Conservation (phyloP, 225 moss, liverwort and hornwort species). For the Sphagnum tenellum region DNA sequence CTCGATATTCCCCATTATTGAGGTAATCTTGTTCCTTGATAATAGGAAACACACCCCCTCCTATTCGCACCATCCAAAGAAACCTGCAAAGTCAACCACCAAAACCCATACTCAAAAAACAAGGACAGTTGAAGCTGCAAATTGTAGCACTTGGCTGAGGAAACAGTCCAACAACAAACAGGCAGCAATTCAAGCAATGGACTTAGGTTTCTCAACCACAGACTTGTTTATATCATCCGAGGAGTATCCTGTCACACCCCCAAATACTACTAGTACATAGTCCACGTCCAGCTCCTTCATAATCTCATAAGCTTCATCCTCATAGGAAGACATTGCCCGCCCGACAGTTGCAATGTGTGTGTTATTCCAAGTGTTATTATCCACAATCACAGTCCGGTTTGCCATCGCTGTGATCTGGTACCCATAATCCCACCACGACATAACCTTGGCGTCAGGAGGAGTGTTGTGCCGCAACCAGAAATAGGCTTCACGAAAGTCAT, state of each 20-base stretch:
- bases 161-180: neutral
- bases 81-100: conserved; percentile 44
- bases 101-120: neutral
- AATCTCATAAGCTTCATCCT: conserved; percentile 84
- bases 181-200: no score
- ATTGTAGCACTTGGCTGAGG: neutral
- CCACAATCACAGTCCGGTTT: conserved; percentile 94
- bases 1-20: conserved; percentile 88
- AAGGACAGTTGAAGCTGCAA: neutral
- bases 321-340: conserved; percentile 90
- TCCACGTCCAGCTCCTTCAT: conserved; percentile 87
- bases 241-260: conserved; percentile 95
- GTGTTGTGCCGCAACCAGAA: conserved; percentile 98
- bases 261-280: conserved; percentile 94
- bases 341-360: conserved; percentile 98
- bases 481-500: conserved; percentile 97
- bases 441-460: conserved; percentile 84
- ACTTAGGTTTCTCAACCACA: conserved; percentile 12
- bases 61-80: conserved; percentile 99
- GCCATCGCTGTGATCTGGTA: conserved; percentile 97
- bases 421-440: conserved; percentile 99
- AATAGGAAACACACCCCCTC: conserved; percentile 91
- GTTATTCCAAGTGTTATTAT: conserved; percentile 99
- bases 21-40: conserved; percentile 94
- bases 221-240: conserved; percentile 99